Evolutionary conservation across 768 basidiomycete genomes (phyloP), one percentile per base, ranked within the genome.

Genomic region (Melanogaster broomeanus): DNA sequence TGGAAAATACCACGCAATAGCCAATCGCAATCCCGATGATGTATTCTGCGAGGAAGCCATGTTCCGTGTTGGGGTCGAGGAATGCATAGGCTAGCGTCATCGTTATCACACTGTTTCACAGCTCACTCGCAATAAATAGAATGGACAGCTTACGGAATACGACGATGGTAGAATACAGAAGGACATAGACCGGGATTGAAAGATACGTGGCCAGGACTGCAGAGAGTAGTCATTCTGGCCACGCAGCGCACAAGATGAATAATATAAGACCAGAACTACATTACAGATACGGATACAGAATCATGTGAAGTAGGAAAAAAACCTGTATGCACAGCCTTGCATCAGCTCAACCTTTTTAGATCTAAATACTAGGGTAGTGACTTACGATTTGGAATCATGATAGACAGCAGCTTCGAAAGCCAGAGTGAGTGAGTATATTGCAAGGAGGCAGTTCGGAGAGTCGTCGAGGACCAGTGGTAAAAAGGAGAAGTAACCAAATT

Each of bases 251-350:
- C 78, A 86, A 0, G 64, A 47, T 87, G 85, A 1, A 79, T 69
- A 3, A 76, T 72, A 1, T 85, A 63, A 0, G 83, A 83, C 63
- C 76, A 83, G 64, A 82, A 81, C 65, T 87, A 89, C 19, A 84
- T 74, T 18, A 77, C 74, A 1, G 87, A 57, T 0, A 87, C 87
- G 33, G 80, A 51, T 81, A 85, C 0, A 77, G 1, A 88, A 74
- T 51, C 79, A 57, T 0, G 86, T 88, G 64, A 88, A 87, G 67
- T 82, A 88, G 8, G 80, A 78, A 56, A 84, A 76, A 69, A 71
- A 85, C n/a, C 85, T 87, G 61, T 4, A 30, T 0, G 39, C 8
- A 37, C 2, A 18, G 51, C 49, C 6, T 16, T 41, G 24, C 19
- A 47, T 37, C 22, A 24, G 28, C 34, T 6, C 8, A 30, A 19